A percentile compares a stretch with the other conserved stretches of the same genome.
These are phyloP conservation scores for Croton laevigatus DNA, from an alignment of 441 rosid species.

Conservation along the genomic window DNA sequence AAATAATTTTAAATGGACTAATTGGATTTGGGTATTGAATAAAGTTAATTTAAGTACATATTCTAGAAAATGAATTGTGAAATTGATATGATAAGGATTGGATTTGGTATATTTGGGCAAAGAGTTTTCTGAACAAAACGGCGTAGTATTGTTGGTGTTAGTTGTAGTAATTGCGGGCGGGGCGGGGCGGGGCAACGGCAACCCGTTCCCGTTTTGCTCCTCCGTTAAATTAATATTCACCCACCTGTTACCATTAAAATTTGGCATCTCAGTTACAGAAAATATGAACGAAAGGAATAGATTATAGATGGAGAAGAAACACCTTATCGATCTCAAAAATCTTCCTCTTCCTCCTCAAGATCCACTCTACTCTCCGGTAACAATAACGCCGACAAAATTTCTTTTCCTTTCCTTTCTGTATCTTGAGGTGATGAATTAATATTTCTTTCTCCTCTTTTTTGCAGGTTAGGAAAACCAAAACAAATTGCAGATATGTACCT, in stretches of 20 bases:
- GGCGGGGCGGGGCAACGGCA: too few species aligned
- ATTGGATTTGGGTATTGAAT: too few species aligned
- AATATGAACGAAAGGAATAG: not conserved
- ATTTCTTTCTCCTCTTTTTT: not conserved
- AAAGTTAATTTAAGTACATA: too few species aligned
- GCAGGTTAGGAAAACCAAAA: not conserved
- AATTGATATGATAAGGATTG: too few species aligned
- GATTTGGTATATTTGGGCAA: too few species aligned
- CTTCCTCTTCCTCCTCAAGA: slow-evolving; percentile 29
- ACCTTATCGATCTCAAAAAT: slow-evolving; percentile 22
- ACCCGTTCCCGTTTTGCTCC: not conserved
- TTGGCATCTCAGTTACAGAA: not conserved
- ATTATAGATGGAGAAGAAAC: slow-evolving; percentile 5
- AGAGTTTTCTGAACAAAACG: too few species aligned
- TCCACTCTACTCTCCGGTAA: slow-evolving; percentile 14
- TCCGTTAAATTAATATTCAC: not conserved
- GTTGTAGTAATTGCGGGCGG: too few species aligned
- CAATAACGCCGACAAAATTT: not conserved
- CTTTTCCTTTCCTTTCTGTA: not conserved
- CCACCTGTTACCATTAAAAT: not conserved
- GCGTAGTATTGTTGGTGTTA: too few species aligned
- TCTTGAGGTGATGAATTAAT: not conserved
- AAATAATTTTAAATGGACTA: too few species aligned
- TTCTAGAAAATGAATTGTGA: too few species aligned
- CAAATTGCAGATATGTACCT: not conserved